Conservation (phyloP, 2,329 filamentous ascomycete genomes). For the Ceratocystis cubensis region DNA sequence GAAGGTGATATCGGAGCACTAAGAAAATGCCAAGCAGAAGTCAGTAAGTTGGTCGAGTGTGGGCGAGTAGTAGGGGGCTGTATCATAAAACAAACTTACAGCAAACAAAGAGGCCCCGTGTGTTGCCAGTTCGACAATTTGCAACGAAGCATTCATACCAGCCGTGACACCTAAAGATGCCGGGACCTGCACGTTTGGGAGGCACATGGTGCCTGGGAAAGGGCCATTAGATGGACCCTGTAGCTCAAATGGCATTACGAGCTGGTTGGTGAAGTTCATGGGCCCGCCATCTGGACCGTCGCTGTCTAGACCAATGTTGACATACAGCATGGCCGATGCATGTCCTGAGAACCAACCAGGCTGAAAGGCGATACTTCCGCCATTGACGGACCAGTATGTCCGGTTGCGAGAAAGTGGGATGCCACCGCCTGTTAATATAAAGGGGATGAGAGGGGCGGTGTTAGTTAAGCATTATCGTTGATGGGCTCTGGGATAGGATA, state of each 20-base stretch:
- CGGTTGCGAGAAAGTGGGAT: conserved; percentile 59
- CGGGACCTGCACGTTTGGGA: conserved; percentile 65
- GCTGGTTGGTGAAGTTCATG: conserved; percentile 44
- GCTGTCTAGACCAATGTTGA: conserved; percentile 68
- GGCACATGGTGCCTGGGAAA: conserved; percentile 65
- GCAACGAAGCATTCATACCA: conserved; percentile 69
- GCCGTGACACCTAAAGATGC: conserved; percentile 46
- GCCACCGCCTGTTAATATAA: conserved; percentile 53
- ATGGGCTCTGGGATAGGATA: not conserved
- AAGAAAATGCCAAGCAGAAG: not conserved
- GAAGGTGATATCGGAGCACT: conserved; percentile 86
- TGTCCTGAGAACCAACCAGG: conserved; percentile 84
- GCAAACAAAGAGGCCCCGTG: conserved; percentile 65
- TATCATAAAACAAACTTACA: conserved; percentile 35
- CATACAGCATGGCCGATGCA: conserved; percentile 59
- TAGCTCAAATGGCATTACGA: conserved; percentile 62
- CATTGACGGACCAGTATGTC: conserved; percentile 65
- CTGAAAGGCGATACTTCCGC: conserved; percentile 65
- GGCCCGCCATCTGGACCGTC: conserved; percentile 33
- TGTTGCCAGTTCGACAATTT: conserved; percentile 60
- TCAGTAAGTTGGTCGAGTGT: not conserved
- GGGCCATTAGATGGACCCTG: conserved; percentile 57
- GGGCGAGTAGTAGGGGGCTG: not conserved
- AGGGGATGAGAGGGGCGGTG: not conserved
- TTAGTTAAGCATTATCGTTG: not conserved